Conservation (phyloP, 2,329 filamentous ascomycete species). For the Nothomitra cinnamomea region DNA sequence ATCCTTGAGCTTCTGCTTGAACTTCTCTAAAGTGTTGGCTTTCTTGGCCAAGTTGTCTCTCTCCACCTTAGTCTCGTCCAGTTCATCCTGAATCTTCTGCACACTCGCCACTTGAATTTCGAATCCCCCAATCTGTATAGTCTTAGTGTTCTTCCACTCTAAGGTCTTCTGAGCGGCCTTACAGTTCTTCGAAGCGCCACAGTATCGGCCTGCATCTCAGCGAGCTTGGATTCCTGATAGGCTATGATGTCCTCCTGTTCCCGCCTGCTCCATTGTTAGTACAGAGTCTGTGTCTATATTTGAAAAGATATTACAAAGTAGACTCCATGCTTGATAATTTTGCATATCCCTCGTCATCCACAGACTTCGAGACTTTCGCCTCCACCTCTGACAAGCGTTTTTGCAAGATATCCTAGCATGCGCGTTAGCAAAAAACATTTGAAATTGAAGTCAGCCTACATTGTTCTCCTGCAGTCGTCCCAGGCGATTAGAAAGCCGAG, state of each 20-base stretch:
- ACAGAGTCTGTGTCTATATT: background rate
- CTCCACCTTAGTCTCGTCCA: slow-evolving; percentile 40
- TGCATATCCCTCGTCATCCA: slow-evolving; percentile 35
- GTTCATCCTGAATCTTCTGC: slow-evolving; percentile 39
- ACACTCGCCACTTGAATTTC: slow-evolving; percentile 18
- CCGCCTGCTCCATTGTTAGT: background rate
- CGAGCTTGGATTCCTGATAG: slow-evolving; percentile 48
- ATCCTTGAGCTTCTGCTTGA: slow-evolving; percentile 44
- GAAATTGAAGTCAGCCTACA: background rate
- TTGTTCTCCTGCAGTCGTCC: slow-evolving; percentile 37
- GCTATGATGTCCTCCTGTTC: slow-evolving; percentile 58
- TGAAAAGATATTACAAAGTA: slow-evolving; percentile 13
- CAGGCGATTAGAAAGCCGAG: slow-evolving; percentile 40
- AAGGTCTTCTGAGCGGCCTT: background rate
- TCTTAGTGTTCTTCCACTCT: slow-evolving; percentile 15
- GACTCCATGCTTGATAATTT: slow-evolving; percentile 24
- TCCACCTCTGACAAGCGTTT: slow-evolving; percentile 27
- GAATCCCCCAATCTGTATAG: slow-evolving; percentile 28
- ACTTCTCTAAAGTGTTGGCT: slow-evolving; percentile 44
- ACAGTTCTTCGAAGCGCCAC: slow-evolving; percentile 24
- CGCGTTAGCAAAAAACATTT: background rate
- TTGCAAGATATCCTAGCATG: slow-evolving; percentile 17
- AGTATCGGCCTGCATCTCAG: slow-evolving; percentile 30
- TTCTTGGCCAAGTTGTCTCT: slow-evolving; percentile 43
- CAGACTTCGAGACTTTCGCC: slow-evolving; percentile 23